Evolutionary conservation across 2,329 filamentous ascomycete species (phyloP), one percentile per base, ranked within the genome.

Genomic region (Xylariaceae sp.): DNA sequence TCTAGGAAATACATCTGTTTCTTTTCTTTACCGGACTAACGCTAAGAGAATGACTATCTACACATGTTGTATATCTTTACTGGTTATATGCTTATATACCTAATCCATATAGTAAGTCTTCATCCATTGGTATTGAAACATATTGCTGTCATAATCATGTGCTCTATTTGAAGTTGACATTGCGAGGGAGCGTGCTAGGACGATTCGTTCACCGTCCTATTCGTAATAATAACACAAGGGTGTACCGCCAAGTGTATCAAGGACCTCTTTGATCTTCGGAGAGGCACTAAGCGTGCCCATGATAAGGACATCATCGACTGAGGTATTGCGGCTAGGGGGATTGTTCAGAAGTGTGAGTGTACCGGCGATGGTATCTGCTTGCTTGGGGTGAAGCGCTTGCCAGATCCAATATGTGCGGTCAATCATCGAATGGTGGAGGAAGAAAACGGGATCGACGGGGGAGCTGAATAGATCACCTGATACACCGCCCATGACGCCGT

Each of bases 381-480:
- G 34, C 10, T 22, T n/a, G 1, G 37, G 45, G 22, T 57, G 44
- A 33, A 49, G 47, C 3, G 47, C 49, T 34, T 55, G 54, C 60
- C 59, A 63, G 1, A 62, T 48, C 60, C 60, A 62, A 21, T 56
- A 62, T 1, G 53, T 23, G 1, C 56, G 55, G 36, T 61, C 60
- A 0, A 63, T 34, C 57, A 56, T 57, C 16, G 48, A 52, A 34
- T 60, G 58, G 37, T 59, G 54, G 3, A 58, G 52, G 36, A 39
- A 61, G 49, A 61, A 61, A 19, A 53, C 40, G 4, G 56, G 57
- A 22, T 62, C 59, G 8, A 51, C 53, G 2, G 56, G 57, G 4
- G 57, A 61, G 5, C 45, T 40, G 48, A 45, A 61, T 2, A 58
- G 37, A 11, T 61, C 58, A 8, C 49, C 50, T 2, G 49, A 43